These are phyloP conservation scores for Vitis labrusca DNA, from an alignment of 164 flowering plant genomes.

Conservation along the genomic window DNA sequence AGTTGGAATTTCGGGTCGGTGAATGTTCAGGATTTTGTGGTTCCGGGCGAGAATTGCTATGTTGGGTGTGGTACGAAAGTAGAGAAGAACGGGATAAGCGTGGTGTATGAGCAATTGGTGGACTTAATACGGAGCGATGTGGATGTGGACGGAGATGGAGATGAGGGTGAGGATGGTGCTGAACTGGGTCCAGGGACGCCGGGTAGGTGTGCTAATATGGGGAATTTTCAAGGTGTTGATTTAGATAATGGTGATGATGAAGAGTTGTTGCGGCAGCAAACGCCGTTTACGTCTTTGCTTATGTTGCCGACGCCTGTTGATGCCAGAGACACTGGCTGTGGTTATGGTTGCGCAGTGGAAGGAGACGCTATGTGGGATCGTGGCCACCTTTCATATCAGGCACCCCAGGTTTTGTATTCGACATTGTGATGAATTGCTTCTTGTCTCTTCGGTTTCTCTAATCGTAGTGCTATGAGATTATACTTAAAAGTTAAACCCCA, in stretches of 20 bases:
- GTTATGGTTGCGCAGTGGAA: background rate
- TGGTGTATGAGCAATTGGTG: slow-evolving; percentile 12
- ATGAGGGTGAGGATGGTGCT: slow-evolving; percentile 2
- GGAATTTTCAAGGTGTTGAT: background rate
- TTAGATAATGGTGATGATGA: slow-evolving; percentile 6
- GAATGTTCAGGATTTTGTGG: slow-evolving; percentile 1
- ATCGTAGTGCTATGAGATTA: no score
- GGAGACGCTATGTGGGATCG: slow-evolving; percentile 9
- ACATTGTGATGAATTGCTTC: no score
- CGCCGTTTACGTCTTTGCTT: slow-evolving; percentile 15
- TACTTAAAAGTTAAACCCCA: no score
- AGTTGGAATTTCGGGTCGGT: background rate
- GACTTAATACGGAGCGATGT: slow-evolving; percentile 7
- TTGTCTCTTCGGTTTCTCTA: no score
- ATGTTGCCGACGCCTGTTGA: background rate
- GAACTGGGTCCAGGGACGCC: slow-evolving; percentile 9
- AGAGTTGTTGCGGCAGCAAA: slow-evolving; percentile 7
- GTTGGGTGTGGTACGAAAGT: background rate
- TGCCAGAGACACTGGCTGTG: background rate
- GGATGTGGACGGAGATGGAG: slow-evolving; percentile 8
- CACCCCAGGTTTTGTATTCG: slow-evolving; percentile 3
- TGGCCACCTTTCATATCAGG: background rate
- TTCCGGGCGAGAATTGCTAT: slow-evolving; percentile 2
- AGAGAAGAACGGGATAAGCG: background rate
- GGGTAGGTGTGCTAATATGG: background rate